Base-by-base conservation (phyloP, 176 grass and related monocot species). In the Triticum turgidum region DNA sequence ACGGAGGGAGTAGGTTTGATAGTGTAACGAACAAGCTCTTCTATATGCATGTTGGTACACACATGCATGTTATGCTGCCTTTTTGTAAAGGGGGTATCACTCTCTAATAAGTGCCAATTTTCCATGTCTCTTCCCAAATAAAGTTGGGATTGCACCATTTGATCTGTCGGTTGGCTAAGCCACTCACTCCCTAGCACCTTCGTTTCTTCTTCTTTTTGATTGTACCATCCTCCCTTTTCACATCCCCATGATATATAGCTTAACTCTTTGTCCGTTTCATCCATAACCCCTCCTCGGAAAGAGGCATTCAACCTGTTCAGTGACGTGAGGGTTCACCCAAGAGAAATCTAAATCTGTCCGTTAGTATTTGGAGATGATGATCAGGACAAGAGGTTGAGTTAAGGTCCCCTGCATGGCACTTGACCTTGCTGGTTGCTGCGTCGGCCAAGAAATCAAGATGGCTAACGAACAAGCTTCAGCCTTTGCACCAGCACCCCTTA, bases 371-470 rank as follows among this genome's bases (percentile, higher is more conserved):
- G 68, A 39, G 34, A 21, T 21, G 3, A 34, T 65, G 54, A 77
- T 2, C 56, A 52, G 15, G 71, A 18, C 15, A 41, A 68, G 22
- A 15, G 82, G 76, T 27, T 9, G 51, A 82, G 51, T 61, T 52
- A 17, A 86, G 69, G 63, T 75, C 52, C 18, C 78, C 22, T 39
- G 56, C 41, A 42, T 17, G 64, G 1, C 54, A 56, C 72, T 82
- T 83, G 69, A 72, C 65, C 15, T 41, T 69, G 37, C 38, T 39
- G 35, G 35, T 37, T 1, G 35, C 21, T 81, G 13, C 12, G 34
- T 76, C 34, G 58, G 38, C 78, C 15, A 90, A 65, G 22, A 79
- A 87, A 84, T 42, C 15, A 29, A 32, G 64, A n/a, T 9, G 51
- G 56, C 41, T 70, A 89, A 24, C n/a, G 12, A 22, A 70, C 61